phyloP scores from a whole-genome alignment of 495 filamentous ascomycete genomes.

The Penicillium cinerascens region DNA sequence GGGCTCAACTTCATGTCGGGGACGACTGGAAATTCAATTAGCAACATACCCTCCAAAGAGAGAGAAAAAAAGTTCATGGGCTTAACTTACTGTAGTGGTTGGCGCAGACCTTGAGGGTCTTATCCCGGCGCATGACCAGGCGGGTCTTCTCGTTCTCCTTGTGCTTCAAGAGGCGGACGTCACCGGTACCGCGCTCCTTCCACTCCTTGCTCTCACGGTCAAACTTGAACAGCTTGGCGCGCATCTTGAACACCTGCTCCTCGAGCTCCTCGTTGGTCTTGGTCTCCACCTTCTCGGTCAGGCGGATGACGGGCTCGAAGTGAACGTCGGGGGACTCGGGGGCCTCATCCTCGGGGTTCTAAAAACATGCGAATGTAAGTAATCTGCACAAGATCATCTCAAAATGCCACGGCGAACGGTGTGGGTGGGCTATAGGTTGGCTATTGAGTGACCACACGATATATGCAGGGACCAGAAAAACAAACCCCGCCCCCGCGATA shows the following conservation, averaged over 20 bases:
- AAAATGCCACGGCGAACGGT: neutral
- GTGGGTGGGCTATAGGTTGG: neutral
- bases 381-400: neutral
- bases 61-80: too few species aligned
- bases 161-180: conserved; percentile 95
- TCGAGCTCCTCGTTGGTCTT: conserved; percentile 99
- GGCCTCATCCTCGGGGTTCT: conserved; percentile 52
- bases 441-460: conserved; percentile 1
- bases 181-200: conserved; percentile 99
- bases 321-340: conserved; percentile 87
- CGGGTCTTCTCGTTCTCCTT: conserved; percentile 97
- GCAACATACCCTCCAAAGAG: neutral
- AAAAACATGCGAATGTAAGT: neutral
- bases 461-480: conserved; percentile 5
- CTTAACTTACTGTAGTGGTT: conserved; percentile 91
- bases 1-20: conserved; percentile 98
- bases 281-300: conserved; percentile 92
- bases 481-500: conserved; percentile 4
- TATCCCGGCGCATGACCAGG: conserved; percentile 97
- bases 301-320: conserved; percentile 91
- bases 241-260: conserved; percentile 98
- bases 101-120: conserved; percentile 99
- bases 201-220: conserved; percentile 86
- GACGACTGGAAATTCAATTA: conserved; percentile 62
- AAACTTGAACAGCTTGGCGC: conserved; percentile 99